phyloP scores from a whole-genome alignment of 1,284 basidiomycete species.

The Filobasidium uniguttulatum region DNA sequence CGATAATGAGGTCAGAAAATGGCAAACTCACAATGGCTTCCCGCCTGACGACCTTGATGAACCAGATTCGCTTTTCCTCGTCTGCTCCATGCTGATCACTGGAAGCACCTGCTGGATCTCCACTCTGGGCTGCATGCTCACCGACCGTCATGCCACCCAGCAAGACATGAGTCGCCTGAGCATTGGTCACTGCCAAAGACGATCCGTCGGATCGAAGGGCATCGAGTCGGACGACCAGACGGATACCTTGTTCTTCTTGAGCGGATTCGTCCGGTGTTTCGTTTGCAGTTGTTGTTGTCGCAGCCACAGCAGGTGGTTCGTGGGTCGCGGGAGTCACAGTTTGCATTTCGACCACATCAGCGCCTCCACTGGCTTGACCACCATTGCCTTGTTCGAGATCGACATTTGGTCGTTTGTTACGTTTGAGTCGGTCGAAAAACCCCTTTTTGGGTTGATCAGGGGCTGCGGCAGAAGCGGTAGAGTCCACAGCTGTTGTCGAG shows the following conservation, averaged over 20 bases:
- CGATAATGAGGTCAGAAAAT: not conserved
- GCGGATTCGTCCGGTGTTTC: conserved; percentile 35
- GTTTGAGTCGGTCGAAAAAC: not conserved
- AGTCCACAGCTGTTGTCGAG: not conserved
- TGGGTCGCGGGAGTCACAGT: not conserved
- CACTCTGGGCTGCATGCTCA: conserved; percentile 17
- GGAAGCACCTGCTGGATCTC: conserved; percentile 23
- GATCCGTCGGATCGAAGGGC: conserved; percentile 46
- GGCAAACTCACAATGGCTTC: conserved; percentile 48
- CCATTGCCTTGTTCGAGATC: conserved; percentile 11
- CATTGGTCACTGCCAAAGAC: conserved; percentile 50
- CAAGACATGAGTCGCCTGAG: conserved; percentile 72
- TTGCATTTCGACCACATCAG: conserved; percentile 28
- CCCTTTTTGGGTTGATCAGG: no score
- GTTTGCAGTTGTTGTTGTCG: conserved; percentile 38
- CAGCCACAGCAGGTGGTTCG: conserved; percentile 19
- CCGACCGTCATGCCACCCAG: conserved; percentile 53
- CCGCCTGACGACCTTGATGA: conserved; percentile 74
- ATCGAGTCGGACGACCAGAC: conserved; percentile 43
- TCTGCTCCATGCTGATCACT: conserved; percentile 15
- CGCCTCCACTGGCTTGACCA: conserved; percentile 6
- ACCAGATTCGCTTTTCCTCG: conserved; percentile 49
- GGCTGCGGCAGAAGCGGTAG: not conserved
- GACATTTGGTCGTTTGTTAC: conserved; percentile 6
- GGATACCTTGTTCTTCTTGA: conserved; percentile 52